Percentiles rank a stretch among this genome's conserved stretches.
Conservation (phyloP, 2,329 filamentous ascomycete genomes). For the Exophiala mesophila region DNA sequence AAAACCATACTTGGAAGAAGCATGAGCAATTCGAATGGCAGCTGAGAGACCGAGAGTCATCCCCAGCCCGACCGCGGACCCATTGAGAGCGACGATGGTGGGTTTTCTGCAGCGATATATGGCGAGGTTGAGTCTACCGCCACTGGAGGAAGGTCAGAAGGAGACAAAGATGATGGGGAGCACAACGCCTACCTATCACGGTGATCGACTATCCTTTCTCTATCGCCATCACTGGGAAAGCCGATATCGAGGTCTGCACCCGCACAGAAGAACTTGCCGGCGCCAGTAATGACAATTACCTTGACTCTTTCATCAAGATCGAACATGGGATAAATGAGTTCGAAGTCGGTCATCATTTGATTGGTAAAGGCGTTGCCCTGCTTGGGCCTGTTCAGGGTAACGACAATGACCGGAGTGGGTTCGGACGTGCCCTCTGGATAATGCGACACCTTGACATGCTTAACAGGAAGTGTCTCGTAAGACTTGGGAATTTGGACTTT, state of each 20-base stretch:
- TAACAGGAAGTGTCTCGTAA: constrained; percentile 29
- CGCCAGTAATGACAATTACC: constrained; percentile 51
- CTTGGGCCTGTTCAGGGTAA: constrained; percentile 51
- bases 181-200: constrained; percentile 45
- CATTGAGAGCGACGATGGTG: constrained; percentile 55
- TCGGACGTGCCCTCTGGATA: constrained; percentile 10
- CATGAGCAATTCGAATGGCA: constrained; percentile 47
- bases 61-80: constrained; percentile 56
- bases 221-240: constrained; percentile 38
- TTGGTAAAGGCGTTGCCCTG: constrained; percentile 58
- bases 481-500: constrained; percentile 27
- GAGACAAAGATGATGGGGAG: not conserved
- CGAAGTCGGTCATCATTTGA: constrained; percentile 46
- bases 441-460: constrained; percentile 16
- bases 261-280: constrained; percentile 50
- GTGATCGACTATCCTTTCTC: constrained; percentile 45
- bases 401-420: constrained; percentile 39
- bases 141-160: constrained; percentile 16
- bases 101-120: constrained; percentile 57
- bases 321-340: constrained; percentile 42
- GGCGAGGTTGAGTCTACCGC: constrained; percentile 46
- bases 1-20: constrained; percentile 58
- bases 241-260: constrained; percentile 54
- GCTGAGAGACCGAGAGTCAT: constrained; percentile 57
- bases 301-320: constrained; percentile 53